Evolutionary conservation across 2,329 filamentous ascomycete genomes (phyloP).

Genomic region (Chaetoscypha palmicola): DNA sequence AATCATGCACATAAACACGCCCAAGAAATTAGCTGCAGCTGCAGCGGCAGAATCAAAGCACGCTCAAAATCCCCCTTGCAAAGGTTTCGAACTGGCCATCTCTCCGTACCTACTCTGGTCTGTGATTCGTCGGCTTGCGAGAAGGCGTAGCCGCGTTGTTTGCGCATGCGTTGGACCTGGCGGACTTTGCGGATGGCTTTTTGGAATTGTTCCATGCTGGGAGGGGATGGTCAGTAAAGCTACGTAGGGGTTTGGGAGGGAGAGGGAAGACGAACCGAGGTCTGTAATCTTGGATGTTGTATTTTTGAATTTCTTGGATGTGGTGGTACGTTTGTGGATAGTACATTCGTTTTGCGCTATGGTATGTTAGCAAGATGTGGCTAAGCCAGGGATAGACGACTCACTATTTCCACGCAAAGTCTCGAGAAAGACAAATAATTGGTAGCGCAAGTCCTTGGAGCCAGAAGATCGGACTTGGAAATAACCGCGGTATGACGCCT

Average conservation of each 20-base stretch:
- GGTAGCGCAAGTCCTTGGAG: conserved; percentile 78
- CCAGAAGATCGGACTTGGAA: conserved; percentile 82
- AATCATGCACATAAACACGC: too few species aligned
- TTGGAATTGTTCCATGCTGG: conserved; percentile 98
- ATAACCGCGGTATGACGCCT: conserved; percentile 75
- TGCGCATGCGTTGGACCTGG: conserved; percentile 98
- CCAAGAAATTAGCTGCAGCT: too few species aligned
- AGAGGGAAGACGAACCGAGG: conserved; percentile 59
- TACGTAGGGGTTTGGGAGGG: conserved; percentile 3
- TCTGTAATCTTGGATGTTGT: conserved; percentile 98
- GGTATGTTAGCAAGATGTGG: conserved; percentile 16
- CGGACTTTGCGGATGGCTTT: conserved; percentile 98
- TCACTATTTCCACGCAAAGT: conserved; percentile 92
- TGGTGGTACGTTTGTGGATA: conserved; percentile 93
- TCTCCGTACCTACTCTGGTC: conserved; percentile 86
- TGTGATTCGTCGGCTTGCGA: conserved; percentile 96
- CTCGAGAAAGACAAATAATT: conserved; percentile 72
- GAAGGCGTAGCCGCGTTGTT: conserved; percentile 97
- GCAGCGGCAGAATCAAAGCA: too few species aligned
- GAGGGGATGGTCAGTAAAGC: conserved; percentile 19
- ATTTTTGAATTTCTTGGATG: conserved; percentile 99
- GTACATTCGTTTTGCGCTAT: conserved; percentile 83
- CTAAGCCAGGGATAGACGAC: conserved; percentile 15
- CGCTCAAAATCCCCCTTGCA: conserved; percentile 3
- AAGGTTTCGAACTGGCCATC: conserved; percentile 51